These are phyloP conservation scores for Uromyces viciae-fabae DNA, from an alignment of 1,284 basidiomycete species.

Conservation along the genomic window DNA sequence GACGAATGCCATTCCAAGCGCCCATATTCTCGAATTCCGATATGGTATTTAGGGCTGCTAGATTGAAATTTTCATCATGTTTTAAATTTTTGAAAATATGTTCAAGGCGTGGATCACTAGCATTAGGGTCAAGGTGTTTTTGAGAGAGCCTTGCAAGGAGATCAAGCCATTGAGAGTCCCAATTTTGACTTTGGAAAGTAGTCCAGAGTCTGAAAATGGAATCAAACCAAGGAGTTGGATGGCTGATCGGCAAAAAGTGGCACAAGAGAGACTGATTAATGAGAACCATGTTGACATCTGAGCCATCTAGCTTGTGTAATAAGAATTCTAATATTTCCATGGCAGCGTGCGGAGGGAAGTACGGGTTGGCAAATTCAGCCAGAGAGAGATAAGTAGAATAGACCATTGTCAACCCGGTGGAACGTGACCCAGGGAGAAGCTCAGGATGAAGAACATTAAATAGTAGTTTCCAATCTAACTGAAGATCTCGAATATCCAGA, in stretches of 20 bases:
- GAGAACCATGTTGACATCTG: constrained; percentile 68
- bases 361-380: constrained; percentile 66
- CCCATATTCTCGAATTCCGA: constrained; percentile 40
- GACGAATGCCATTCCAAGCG: constrained; percentile 58
- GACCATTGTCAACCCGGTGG: constrained; percentile 70
- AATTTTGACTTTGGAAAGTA: constrained; percentile 59
- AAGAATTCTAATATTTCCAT: constrained; percentile 71
- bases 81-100: constrained; percentile 56
- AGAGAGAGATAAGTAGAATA: constrained; percentile 52
- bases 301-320: constrained; percentile 71
- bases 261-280: constrained; percentile 75
- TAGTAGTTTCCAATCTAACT: constrained; percentile 81
- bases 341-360: constrained; percentile 81
- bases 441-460: constrained; percentile 75
- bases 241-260: constrained; percentile 72
- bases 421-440: constrained; percentile 74
- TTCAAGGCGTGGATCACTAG: constrained; percentile 59
- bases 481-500: constrained; percentile 72
- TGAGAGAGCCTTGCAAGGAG: constrained; percentile 71
- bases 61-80: constrained; percentile 15
- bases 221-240: constrained; percentile 68
- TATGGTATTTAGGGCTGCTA: constrained; percentile 57
- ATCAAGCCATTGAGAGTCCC: constrained; percentile 78
- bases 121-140: constrained; percentile 67
- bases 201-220: constrained; percentile 77